Percentiles rank a stretch among this genome's conserved stretches.
These are phyloP conservation scores for Boletus barrowsii DNA, from an alignment of 768 basidiomycete genomes.

Conservation along the genomic window DNA sequence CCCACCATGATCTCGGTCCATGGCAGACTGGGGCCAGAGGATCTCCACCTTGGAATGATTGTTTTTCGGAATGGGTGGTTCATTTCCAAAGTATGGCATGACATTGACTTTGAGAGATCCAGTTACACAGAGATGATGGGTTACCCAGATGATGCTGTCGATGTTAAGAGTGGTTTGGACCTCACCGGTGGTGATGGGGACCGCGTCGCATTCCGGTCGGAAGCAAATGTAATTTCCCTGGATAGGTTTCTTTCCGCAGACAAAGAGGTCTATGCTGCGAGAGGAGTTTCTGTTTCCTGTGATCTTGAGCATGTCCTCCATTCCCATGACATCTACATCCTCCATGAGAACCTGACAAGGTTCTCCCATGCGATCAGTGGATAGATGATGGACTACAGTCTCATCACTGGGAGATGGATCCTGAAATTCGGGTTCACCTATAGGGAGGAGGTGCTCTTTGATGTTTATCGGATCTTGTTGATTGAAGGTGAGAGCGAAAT, in stretches of 20 bases:
- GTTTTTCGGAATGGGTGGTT: slow-evolving; percentile 1
- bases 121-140: not conserved
- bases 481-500: slow-evolving; percentile 1
- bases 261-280: not conserved
- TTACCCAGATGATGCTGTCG: slow-evolving; percentile 6
- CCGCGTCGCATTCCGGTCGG: not conserved
- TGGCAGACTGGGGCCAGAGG: not conserved
- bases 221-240: slow-evolving; percentile 2
- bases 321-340: slow-evolving; percentile 4
- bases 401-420: not conserved
- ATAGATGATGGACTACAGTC: not conserved
- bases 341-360: not conserved
- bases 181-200: not conserved
- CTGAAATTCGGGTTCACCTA: not conserved
- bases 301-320: not conserved
- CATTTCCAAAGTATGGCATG: not conserved
- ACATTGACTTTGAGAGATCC: not conserved
- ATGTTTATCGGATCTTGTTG: not conserved
- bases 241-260: not conserved
- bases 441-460: not conserved
- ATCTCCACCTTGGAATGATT: slow-evolving; percentile 5
- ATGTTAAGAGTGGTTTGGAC: slow-evolving; percentile 3
- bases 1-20: not conserved
- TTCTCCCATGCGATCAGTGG: not conserved
- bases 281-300: not conserved